Evolutionary conservation across 2,329 filamentous ascomycete species (phyloP).

Genomic region (Lachnellula arida): DNA sequence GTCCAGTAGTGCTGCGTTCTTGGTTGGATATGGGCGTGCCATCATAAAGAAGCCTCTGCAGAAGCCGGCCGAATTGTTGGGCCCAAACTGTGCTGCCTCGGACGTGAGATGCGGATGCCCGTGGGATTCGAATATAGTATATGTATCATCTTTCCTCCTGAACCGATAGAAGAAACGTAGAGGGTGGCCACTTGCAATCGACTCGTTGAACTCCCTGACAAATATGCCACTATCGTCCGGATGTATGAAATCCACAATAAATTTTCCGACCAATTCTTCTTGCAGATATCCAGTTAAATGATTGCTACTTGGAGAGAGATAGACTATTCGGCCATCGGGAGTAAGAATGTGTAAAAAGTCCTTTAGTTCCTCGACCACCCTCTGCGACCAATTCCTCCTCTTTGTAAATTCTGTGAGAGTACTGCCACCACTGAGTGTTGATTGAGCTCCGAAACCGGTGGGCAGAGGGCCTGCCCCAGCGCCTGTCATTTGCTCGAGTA

Average conservation of each 20-base stretch:
- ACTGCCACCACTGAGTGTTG: slow-evolving; percentile 37
- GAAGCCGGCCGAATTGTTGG: slow-evolving; percentile 60
- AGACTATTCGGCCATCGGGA: slow-evolving; percentile 76
- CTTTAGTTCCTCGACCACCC: slow-evolving; percentile 82
- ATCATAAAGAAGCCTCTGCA: slow-evolving; percentile 94
- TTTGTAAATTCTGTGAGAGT: slow-evolving; percentile 63
- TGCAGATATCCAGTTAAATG: slow-evolving; percentile 69
- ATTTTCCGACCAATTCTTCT: slow-evolving; percentile 66
- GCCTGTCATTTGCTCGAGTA: slow-evolving; percentile 22
- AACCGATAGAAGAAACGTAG: slow-evolving; percentile 86
- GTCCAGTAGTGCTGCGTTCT: slow-evolving; percentile 78
- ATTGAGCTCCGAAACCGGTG: slow-evolving; percentile 27
- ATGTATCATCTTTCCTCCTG: slow-evolving; percentile 66
- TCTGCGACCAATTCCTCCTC: slow-evolving; percentile 76
- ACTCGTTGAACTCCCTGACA: slow-evolving; percentile 82
- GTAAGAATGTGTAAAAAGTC: slow-evolving; percentile 87
- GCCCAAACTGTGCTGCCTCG: slow-evolving; percentile 58
- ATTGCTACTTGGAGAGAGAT: slow-evolving; percentile 76
- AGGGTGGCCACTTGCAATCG: slow-evolving; percentile 73
- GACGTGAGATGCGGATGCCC: slow-evolving; percentile 84
- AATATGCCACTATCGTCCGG: slow-evolving; percentile 80
- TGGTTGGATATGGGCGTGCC: slow-evolving; percentile 83
- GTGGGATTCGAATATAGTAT: slow-evolving; percentile 82
- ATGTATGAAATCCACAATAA: slow-evolving; percentile 80
- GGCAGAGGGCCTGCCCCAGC: slow-evolving; percentile 31